Evolutionary conservation across 495 filamentous ascomycete species (phyloP).

Genomic region (Aspergillus biplanus): DNA sequence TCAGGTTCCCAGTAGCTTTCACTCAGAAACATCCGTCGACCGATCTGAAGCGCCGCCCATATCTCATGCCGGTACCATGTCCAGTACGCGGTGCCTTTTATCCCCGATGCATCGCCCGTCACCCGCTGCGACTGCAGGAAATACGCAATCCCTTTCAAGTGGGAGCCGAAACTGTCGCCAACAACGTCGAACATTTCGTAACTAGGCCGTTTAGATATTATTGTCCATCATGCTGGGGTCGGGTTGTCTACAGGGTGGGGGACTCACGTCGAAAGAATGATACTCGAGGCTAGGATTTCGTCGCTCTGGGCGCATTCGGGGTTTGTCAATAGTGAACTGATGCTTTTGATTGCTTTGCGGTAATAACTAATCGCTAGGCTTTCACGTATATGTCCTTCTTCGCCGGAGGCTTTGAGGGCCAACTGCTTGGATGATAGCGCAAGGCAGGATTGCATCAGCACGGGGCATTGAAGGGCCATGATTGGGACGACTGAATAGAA

Average conservation of each 20-base stretch:
- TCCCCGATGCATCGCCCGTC: slow-evolving; percentile 1
- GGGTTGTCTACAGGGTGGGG: too few relatives aligned
- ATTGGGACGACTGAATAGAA: slow-evolving; percentile 11
- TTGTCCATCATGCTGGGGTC: too few relatives aligned
- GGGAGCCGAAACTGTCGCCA: slow-evolving; percentile 14
- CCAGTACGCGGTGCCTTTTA: slow-evolving; percentile 13
- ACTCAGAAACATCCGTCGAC: slow-evolving; percentile 9
- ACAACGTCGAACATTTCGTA: slow-evolving; percentile 20
- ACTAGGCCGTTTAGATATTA: not conserved
- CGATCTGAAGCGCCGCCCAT: slow-evolving; percentile 9
- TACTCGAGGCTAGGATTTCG: slow-evolving; percentile 13
- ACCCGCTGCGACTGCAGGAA: slow-evolving; percentile 7
- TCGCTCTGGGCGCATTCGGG: slow-evolving; percentile 4
- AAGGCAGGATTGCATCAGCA: slow-evolving; percentile 14
- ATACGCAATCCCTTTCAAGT: slow-evolving; percentile 7
- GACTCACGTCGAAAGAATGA: slow-evolving; percentile 13
- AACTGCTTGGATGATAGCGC: slow-evolving; percentile 12
- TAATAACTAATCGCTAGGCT: not conserved
- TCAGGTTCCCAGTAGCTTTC: slow-evolving; percentile 8
- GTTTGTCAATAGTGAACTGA: slow-evolving; percentile 6
- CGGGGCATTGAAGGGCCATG: slow-evolving; percentile 10
- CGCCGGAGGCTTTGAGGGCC: not conserved
- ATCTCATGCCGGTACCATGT: slow-evolving; percentile 18
- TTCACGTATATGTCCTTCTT: not conserved
- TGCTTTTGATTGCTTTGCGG: slow-evolving; percentile 6